phyloP scores from a whole-genome alignment of 495 filamentous ascomycete genomes.

The Xylaria castorea region DNA sequence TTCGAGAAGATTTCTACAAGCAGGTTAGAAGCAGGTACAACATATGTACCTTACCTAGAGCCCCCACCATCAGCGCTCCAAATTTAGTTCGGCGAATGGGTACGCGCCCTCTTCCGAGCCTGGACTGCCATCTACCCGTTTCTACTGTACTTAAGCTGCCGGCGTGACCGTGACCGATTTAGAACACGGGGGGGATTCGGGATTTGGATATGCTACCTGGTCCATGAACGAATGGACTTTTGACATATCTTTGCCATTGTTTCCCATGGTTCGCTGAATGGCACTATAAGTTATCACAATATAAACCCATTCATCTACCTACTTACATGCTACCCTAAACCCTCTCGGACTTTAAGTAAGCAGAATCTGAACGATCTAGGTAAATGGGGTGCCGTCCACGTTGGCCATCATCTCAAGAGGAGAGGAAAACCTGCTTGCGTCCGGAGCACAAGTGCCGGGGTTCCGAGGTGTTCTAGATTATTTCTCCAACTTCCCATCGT shows the following conservation, averaged over 20 bases:
- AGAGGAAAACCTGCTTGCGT: not conserved
- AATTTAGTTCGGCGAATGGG: conserved; percentile 5
- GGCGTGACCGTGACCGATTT: conserved; percentile 23
- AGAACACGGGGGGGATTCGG: not conserved
- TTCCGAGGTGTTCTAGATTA: conserved; percentile 2
- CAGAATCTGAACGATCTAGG: not conserved
- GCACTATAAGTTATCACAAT: not conserved
- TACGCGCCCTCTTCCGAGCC: not conserved
- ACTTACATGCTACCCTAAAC: not conserved
- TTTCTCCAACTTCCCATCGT: conserved; percentile 16
- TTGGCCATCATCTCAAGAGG: not conserved
- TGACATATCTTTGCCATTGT: not conserved
- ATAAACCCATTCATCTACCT: not conserved
- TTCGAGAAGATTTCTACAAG: conserved; percentile 24
- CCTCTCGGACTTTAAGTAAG: not conserved
- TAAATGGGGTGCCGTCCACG: not conserved
- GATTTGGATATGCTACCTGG: not conserved
- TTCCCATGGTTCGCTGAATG: not conserved
- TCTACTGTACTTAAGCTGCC: conserved; percentile 4
- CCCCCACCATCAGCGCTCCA: conserved; percentile 12
- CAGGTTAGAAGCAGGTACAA: not conserved
- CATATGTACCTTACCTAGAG: not conserved
- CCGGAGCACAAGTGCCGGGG: not conserved
- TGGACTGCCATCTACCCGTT: conserved; percentile 4
- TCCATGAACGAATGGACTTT: not conserved